Percentiles rank a stretch among this genome's conserved stretches.
These are phyloP conservation scores for Aureobasidium musti DNA, from an alignment of 2,329 filamentous ascomycete species.

Conservation along the genomic window DNA sequence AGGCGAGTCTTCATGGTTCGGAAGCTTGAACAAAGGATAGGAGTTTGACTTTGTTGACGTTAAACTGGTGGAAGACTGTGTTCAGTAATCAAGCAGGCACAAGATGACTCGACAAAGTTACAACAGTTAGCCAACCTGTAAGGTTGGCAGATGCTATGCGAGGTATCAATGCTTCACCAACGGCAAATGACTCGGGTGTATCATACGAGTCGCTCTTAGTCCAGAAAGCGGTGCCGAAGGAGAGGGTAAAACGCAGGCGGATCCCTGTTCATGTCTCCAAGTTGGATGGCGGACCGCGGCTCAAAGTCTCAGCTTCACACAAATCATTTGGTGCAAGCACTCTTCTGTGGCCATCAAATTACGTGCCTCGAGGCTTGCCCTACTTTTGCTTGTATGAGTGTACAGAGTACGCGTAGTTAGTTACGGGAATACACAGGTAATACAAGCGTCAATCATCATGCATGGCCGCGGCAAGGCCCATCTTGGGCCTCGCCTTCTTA, in stretches of 20 bases:
- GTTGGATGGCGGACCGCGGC: background rate
- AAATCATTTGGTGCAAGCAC: background rate
- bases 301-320: conserved; percentile 22
- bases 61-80: conserved; percentile 20
- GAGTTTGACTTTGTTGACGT: conserved; percentile 17
- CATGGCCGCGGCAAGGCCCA: background rate
- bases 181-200: conserved; percentile 4
- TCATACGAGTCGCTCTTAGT: background rate
- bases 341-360: conserved; percentile 4
- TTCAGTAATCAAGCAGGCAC: conserved; percentile 12
- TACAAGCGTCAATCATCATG: background rate
- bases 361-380: conserved; percentile 6
- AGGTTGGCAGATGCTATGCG: background rate
- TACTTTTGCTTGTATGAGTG: background rate
- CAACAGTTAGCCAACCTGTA: conserved; percentile 9
- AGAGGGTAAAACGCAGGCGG: conserved; percentile 10
- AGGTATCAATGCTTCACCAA: conserved; percentile 10
- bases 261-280: conserved; percentile 28
- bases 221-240: background rate
- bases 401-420: conserved; percentile 12
- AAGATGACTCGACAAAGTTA: conserved; percentile 26
- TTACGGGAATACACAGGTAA: conserved; percentile 1
- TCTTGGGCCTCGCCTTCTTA: background rate
- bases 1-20: background rate
- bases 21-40: conserved; percentile 1